Conservation (phyloP, 2,329 filamentous ascomycete genomes). For the Ophiostoma tasmaniense region DNA sequence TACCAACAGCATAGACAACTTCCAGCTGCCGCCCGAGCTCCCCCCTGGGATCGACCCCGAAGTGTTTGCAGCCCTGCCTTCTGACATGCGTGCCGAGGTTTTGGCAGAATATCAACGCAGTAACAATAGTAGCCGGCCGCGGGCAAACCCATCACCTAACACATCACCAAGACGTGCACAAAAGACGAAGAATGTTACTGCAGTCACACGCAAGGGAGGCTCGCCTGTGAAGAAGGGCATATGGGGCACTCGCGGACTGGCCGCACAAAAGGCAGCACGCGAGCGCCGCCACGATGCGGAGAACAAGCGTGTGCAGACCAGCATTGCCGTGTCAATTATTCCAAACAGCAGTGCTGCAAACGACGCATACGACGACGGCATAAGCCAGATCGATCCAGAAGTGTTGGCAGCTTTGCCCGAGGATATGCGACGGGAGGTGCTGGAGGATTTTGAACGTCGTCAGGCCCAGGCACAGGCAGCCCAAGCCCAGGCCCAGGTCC, state of each 20-base stretch:
- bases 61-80: slow-evolving; percentile 72
- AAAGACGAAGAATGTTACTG: slow-evolving; percentile 8
- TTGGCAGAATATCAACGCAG: slow-evolving; percentile 57
- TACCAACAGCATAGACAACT: not conserved
- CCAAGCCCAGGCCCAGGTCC: not conserved
- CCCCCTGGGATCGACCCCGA: slow-evolving; percentile 79
- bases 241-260: slow-evolving; percentile 13
- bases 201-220: not conserved
- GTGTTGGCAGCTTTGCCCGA: slow-evolving; percentile 5
- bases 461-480: not conserved
- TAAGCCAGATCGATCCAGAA: not conserved
- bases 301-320: slow-evolving; percentile 63
- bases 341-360: not conserved
- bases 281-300: slow-evolving; percentile 46
- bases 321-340: slow-evolving; percentile 42
- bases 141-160: slow-evolving; percentile 37
- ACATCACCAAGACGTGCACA: slow-evolving; percentile 35
- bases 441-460: slow-evolving; percentile 60
- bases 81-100: slow-evolving; percentile 78
- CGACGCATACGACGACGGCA: slow-evolving; percentile 22
- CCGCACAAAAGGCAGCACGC: slow-evolving; percentile 21
- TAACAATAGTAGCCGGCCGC: not conserved
- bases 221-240: slow-evolving; percentile 15
- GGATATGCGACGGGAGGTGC: slow-evolving; percentile 43
- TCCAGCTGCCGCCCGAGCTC: slow-evolving; percentile 27